Evolutionary conservation across 2,329 filamentous ascomycete species (phyloP).

Genomic region (Polytolypa hystricis): DNA sequence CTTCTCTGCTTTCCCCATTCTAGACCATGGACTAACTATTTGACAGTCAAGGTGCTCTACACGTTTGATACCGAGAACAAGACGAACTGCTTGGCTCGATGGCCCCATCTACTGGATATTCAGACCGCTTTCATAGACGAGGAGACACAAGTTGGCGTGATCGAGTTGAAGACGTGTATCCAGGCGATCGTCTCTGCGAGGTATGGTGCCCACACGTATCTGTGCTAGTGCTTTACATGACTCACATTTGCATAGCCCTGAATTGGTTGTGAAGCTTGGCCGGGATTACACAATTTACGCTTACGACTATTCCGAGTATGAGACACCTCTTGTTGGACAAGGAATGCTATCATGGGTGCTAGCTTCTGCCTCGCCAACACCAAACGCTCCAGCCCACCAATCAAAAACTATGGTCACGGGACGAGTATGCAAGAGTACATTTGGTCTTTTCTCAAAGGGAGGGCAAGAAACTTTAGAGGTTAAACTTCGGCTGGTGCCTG

Average conservation of each 20-base stretch:
- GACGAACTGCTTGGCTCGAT: constrained; percentile 78
- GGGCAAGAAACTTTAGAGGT: constrained; percentile 82
- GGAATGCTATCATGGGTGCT: constrained; percentile 86
- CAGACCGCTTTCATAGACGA: constrained; percentile 76
- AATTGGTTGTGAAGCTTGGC: constrained; percentile 62
- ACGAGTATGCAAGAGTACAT: constrained; percentile 73
- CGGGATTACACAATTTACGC: constrained; percentile 94
- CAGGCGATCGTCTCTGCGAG: constrained; percentile 62
- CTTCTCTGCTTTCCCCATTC: not conserved
- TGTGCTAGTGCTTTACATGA: constrained; percentile 6
- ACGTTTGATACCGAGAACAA: constrained; percentile 86
- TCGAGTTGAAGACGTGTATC: constrained; percentile 78
- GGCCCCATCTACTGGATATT: constrained; percentile 67
- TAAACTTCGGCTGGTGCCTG: constrained; percentile 71
- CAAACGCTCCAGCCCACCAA: constrained; percentile 45
- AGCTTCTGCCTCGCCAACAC: constrained; percentile 46
- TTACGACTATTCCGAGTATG: constrained; percentile 90
- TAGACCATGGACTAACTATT: constrained; percentile 2
- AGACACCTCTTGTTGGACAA: constrained; percentile 86
- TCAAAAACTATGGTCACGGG: constrained; percentile 67
- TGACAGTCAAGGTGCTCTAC: constrained; percentile 85
- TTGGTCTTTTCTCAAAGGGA: constrained; percentile 74
- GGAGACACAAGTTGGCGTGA: constrained; percentile 66
- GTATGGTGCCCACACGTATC: constrained; percentile 25
- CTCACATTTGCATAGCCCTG: constrained; percentile 51